These are phyloP conservation scores for Cavenderia fasciculata DNA, from an alignment of 78 protist species.

Conservation along the genomic window DNA sequence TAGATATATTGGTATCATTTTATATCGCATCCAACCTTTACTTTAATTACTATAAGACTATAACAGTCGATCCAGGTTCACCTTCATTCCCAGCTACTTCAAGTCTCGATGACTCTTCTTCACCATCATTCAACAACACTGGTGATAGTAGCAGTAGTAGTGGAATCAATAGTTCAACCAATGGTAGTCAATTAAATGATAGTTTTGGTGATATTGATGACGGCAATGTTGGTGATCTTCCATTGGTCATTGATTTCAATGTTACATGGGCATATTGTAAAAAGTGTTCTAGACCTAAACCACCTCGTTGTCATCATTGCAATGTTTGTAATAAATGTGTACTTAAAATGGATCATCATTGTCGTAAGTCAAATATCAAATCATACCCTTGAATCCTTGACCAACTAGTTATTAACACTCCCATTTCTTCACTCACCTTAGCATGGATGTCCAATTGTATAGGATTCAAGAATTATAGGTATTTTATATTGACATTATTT, in stretches of 20 bases:
- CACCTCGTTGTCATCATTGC: constrained; percentile 93
- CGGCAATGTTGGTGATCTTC: no score
- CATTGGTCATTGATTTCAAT: neutral
- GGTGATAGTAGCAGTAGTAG: no score
- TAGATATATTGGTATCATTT: neutral
- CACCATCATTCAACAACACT: no score
- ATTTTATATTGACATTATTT: constrained; percentile 25
- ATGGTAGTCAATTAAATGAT: no score
- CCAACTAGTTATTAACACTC: neutral
- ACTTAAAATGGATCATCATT: constrained; percentile 94
- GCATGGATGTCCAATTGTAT: constrained; percentile 71
- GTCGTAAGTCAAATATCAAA: constrained; percentile 73
- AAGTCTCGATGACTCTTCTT: no score
- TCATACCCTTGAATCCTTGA: no score
- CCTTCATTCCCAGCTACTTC: constrained; percentile 15
- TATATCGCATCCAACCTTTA: constrained; percentile 33
- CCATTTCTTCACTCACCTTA: neutral
- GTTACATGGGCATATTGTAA: constrained; percentile 6
- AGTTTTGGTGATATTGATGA: no score
- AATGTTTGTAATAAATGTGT: constrained; percentile 87
- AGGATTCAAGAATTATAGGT: constrained; percentile 50
- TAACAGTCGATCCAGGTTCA: constrained; percentile 33
- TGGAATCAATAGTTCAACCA: no score
- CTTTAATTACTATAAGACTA: constrained; percentile 32
- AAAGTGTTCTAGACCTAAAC: constrained; percentile 55